Evolutionary conservation across 371 early-diverging fungal species (phyloP).

Genomic region (Mortierella sp.): DNA sequence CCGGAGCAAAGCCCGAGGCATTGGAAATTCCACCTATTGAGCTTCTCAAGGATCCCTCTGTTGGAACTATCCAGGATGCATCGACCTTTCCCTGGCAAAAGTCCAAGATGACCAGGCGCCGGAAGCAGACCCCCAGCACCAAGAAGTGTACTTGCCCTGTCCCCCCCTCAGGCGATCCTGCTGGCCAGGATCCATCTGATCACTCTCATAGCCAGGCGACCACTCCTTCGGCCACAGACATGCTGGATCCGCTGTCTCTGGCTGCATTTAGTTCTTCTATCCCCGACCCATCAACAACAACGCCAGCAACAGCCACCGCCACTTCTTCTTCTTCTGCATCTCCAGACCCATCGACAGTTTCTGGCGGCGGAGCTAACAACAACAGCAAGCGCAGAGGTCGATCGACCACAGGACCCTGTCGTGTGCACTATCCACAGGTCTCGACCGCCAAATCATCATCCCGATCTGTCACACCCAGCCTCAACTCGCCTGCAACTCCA

Average conservation of each 20-base stretch:
- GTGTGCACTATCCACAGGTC: slow-evolving; percentile 42
- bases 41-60: slow-evolving; percentile 36
- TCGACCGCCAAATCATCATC: slow-evolving; percentile 18
- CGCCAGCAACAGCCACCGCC: slow-evolving; percentile 7
- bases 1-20: slow-evolving; percentile 52
- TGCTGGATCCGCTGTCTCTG: background rate
- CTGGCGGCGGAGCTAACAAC: background rate
- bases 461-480: slow-evolving; percentile 34
- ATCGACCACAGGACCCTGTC: slow-evolving; percentile 46
- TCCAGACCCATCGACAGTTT: background rate
- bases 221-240: background rate
- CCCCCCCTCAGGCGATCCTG: slow-evolving; percentile 34
- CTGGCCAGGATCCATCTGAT: slow-evolving; percentile 47
- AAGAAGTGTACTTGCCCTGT: slow-evolving; percentile 47
- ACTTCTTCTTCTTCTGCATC: slow-evolving; percentile 3
- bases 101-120: slow-evolving; percentile 43
- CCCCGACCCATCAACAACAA: slow-evolving; percentile 3
- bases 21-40: slow-evolving; percentile 35
- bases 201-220: slow-evolving; percentile 4
- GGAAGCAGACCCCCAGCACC: slow-evolving; percentile 32
- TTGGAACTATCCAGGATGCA: slow-evolving; percentile 30
- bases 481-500: slow-evolving; percentile 12
- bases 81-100: slow-evolving; percentile 55
- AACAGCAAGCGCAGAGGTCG: slow-evolving; percentile 25
- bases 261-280: slow-evolving; percentile 4